Conservation (phyloP, 2,329 filamentous ascomycete species). For the Neoascochyta sp. region DNA sequence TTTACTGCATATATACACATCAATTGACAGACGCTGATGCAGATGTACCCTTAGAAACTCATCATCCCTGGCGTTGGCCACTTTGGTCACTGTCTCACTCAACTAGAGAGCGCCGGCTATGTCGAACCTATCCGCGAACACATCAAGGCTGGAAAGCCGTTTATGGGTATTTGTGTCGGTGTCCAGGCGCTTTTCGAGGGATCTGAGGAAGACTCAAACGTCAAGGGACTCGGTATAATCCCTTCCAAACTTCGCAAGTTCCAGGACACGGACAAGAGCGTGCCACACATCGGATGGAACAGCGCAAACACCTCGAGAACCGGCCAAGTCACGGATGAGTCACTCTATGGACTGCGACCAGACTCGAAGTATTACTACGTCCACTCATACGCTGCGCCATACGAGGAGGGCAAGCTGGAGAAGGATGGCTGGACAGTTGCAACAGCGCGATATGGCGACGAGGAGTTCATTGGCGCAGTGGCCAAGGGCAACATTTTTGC, state of each 20-base stretch:
- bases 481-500: conserved; percentile 81
- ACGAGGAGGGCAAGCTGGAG: conserved; percentile 70
- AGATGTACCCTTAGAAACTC: conserved; percentile 61
- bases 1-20: conserved; percentile 4
- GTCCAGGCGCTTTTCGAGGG: conserved; percentile 85
- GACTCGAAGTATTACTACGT: conserved; percentile 98
- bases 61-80: conserved; percentile 96
- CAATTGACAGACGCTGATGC: conserved; percentile 37
- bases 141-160: conserved; percentile 87
- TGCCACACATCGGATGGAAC: conserved; percentile 99
- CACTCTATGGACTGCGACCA: conserved; percentile 73
- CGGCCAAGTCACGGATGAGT: conserved; percentile 44
- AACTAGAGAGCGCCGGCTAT: conserved; percentile 78
- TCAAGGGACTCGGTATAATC: conserved; percentile 73
- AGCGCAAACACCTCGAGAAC: conserved; percentile 64
- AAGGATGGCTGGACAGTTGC: conserved; percentile 86
- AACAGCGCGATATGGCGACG: conserved; percentile 78
- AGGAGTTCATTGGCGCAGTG: conserved; percentile 89
- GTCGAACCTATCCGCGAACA: conserved; percentile 77
- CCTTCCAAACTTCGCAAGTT: conserved; percentile 71
- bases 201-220: conserved; percentile 71
- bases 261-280: conserved; percentile 72
- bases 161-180: conserved; percentile 97
- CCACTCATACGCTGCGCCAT: conserved; percentile 85
- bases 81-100: conserved; percentile 90